phyloP scores from a whole-genome alignment of 1,284 basidiomycete species.

The Neolentinus lepideus region DNA sequence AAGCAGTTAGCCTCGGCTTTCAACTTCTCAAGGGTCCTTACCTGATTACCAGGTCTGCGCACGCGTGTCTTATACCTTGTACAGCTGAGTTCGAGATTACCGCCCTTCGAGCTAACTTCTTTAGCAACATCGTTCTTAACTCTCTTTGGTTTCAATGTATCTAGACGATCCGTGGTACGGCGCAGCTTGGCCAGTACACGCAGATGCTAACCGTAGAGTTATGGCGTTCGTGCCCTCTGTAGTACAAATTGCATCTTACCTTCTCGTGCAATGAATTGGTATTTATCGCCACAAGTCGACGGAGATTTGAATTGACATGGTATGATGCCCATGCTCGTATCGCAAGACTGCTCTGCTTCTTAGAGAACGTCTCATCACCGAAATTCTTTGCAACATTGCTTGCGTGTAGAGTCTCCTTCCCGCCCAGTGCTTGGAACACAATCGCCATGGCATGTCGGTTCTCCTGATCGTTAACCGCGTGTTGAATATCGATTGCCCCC shows the following conservation, averaged over 20 bases:
- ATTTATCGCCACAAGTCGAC: slow-evolving; percentile 1
- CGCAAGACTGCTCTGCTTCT: not conserved
- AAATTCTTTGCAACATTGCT: not conserved
- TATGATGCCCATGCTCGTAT: slow-evolving; percentile 1
- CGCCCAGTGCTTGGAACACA: not conserved
- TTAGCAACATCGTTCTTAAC: slow-evolving; percentile 18
- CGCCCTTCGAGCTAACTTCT: not conserved
- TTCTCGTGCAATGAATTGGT: slow-evolving; percentile 1
- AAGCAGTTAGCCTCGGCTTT: not conserved
- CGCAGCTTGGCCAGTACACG: slow-evolving; percentile 12
- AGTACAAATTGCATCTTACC: slow-evolving; percentile 2
- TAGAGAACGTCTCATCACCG: not conserved
- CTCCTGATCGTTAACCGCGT: not conserved
- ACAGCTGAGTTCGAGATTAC: not conserved
- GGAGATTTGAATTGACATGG: not conserved
- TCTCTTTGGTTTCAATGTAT: slow-evolving; percentile 16
- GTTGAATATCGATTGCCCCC: not conserved
- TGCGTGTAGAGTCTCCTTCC: not conserved
- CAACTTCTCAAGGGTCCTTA: not conserved
- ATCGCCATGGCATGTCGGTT: not conserved
- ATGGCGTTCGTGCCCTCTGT: not conserved
- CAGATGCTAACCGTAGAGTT: slow-evolving; percentile 8
- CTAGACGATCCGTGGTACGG: slow-evolving; percentile 14
- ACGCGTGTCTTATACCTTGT: not conserved
- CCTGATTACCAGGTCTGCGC: not conserved